Percentiles rank a stretch among this genome's conserved stretches.
Conservation (phyloP, 2,329 filamentous ascomycete species). For the Bertia moriformis region DNA sequence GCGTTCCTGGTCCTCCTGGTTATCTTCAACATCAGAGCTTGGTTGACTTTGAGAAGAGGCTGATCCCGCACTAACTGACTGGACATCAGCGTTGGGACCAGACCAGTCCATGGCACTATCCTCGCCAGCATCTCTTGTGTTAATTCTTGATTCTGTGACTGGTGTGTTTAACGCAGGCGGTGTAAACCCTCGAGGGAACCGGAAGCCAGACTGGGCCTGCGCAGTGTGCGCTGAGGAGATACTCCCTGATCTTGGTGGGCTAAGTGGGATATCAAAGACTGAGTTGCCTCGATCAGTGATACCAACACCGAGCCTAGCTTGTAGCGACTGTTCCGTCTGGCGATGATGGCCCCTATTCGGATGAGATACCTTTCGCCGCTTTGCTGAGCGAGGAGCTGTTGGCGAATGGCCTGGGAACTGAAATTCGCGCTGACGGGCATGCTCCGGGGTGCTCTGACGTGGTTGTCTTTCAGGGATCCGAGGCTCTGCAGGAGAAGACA, state of each 20-base stretch:
- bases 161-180: conserved; percentile 5
- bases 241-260: conserved; percentile 21
- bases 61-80: not conserved
- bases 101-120: not conserved
- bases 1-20: conserved; percentile 8
- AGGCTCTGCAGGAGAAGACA: not conserved
- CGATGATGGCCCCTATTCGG: too few relatives aligned
- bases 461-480: not conserved
- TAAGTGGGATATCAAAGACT: conserved; percentile 18
- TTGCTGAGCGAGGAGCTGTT: not conserved
- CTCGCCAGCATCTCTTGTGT: too few relatives aligned
- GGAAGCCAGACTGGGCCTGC: conserved; percentile 12
- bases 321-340: too few relatives aligned
- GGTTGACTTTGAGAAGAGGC: not conserved
- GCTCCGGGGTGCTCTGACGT: too few relatives aligned
- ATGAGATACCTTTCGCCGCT: not conserved
- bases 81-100: not conserved
- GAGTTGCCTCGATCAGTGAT: too few relatives aligned
- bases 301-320: too few relatives aligned
- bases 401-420: too few relatives aligned
- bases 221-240: conserved; percentile 9
- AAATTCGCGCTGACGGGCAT: too few relatives aligned
- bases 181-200: conserved; percentile 17
- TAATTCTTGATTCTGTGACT: not conserved
- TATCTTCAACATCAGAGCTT: conserved; percentile 5